These are phyloP conservation scores for Aspergillus steynii DNA, from an alignment of 495 filamentous ascomycete species.

Conservation along the genomic window DNA sequence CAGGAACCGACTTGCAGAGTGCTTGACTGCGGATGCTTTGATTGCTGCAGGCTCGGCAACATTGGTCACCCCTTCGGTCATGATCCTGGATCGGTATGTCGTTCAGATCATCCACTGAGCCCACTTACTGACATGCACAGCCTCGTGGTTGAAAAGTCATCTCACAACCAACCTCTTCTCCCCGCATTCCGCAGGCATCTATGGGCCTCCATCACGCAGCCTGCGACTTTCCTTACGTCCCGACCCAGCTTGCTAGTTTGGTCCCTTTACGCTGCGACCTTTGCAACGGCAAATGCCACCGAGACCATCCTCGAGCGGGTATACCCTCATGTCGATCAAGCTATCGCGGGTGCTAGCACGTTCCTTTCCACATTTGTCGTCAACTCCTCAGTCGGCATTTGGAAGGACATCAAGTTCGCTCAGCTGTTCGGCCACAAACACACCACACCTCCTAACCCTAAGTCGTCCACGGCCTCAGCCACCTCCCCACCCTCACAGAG, in stretches of 20 bases:
- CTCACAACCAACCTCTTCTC: slow-evolving; percentile 66
- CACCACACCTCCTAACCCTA: slow-evolving; percentile 43
- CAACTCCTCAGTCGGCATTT: slow-evolving; percentile 43
- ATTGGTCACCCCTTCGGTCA: slow-evolving; percentile 40
- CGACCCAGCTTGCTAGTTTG: slow-evolving; percentile 79
- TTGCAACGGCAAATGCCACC: slow-evolving; percentile 79
- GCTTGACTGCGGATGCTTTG: slow-evolving; percentile 33
- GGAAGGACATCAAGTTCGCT: slow-evolving; percentile 51
- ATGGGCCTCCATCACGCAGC: slow-evolving; percentile 60
- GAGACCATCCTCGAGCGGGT: slow-evolving; percentile 37
- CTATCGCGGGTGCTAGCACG: slow-evolving; percentile 43
- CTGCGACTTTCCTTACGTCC: slow-evolving; percentile 68
- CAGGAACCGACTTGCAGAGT: slow-evolving; percentile 33
- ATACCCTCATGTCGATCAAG: slow-evolving; percentile 49
- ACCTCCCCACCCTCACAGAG: slow-evolving; percentile 24
- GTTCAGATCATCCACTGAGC: background rate
- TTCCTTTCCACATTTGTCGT: slow-evolving; percentile 40
- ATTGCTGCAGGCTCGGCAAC: slow-evolving; percentile 42
- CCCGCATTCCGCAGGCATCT: slow-evolving; percentile 64
- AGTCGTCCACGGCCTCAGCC: slow-evolving; percentile 18
- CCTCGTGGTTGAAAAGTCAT: slow-evolving; percentile 82
- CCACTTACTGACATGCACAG: slow-evolving; percentile 21
- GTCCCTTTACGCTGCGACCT: slow-evolving; percentile 82
- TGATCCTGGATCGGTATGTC: slow-evolving; percentile 41
- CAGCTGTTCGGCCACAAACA: slow-evolving; percentile 42